Evolutionary conservation across 176 grass and related monocot species (phyloP).

Genomic region (Avena insularis): DNA sequence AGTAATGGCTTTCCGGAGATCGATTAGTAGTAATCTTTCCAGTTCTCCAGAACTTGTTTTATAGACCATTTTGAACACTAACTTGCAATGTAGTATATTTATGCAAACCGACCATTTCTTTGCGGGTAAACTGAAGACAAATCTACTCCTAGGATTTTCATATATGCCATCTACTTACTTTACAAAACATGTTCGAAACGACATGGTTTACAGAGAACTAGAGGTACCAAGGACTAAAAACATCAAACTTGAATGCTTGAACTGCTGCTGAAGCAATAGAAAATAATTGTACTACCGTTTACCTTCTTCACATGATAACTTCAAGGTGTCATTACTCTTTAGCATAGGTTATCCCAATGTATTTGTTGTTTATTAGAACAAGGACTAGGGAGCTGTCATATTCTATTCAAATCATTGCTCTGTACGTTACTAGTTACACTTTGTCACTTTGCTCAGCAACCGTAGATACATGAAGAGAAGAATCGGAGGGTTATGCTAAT

Average conservation of each 20-base stretch:
- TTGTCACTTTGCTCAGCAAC: conserved; percentile 30
- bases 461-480: conserved; percentile 19
- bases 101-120: neutral
- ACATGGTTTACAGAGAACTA: neutral
- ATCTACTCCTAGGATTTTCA: neutral
- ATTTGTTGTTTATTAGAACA: neutral
- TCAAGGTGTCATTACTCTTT: neutral
- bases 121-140: neutral
- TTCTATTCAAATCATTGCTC: conserved; percentile 14
- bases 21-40: neutral
- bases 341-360: conserved; percentile 1
- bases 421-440: neutral
- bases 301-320: neutral
- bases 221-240: neutral
- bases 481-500: neutral
- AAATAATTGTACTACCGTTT: neutral
- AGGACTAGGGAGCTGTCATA: neutral
- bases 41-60: neutral
- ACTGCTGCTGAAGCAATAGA: neutral
- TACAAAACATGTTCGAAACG: neutral
- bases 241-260: neutral
- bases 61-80: neutral
- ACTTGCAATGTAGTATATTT: neutral
- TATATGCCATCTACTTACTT: neutral
- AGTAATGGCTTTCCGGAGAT: neutral